These are phyloP conservation scores for Globisporangium yorkense DNA, from an alignment of 352 stramenopile genomes.

Conservation along the genomic window DNA sequence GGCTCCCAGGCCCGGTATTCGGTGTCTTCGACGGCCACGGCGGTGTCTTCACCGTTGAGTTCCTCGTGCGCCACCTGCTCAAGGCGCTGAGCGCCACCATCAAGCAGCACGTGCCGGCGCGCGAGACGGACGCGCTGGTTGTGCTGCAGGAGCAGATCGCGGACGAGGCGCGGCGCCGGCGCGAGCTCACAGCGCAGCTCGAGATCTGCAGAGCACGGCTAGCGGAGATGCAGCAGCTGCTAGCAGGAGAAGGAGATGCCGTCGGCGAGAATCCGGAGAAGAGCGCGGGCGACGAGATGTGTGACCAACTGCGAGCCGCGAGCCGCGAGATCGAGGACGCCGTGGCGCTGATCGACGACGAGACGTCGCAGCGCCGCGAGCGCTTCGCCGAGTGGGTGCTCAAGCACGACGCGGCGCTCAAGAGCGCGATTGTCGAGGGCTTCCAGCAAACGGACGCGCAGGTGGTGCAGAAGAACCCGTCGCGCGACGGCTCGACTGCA, in stretches of 20 bases:
- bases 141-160: constrained; percentile 12
- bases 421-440: constrained; percentile 24
- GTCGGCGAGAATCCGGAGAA: not conserved
- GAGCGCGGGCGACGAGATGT: constrained; percentile 9
- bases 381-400: constrained; percentile 21
- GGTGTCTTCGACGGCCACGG: constrained; percentile 60
- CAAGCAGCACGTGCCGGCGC: constrained; percentile 21
- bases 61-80: constrained; percentile 35
- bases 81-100: constrained; percentile 25
- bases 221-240: constrained; percentile 18
- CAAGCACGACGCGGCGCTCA: constrained; percentile 22
- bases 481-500: constrained; percentile 43
- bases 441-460: constrained; percentile 39
- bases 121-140: constrained; percentile 15
- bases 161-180: constrained; percentile 19
- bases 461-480: constrained; percentile 37
- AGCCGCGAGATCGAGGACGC: constrained; percentile 24
- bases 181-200: constrained; percentile 26
- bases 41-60: constrained; percentile 42
- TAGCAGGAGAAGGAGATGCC: not conserved
- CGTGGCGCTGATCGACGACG: constrained; percentile 25
- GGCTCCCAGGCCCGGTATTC: constrained; percentile 47
- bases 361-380: constrained; percentile 19
- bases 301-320: constrained; percentile 17
- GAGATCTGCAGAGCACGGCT: constrained; percentile 24